Evolutionary conservation across 1,284 basidiomycete species (phyloP).

Genomic region (Cryptococcus amylolentus): DNA sequence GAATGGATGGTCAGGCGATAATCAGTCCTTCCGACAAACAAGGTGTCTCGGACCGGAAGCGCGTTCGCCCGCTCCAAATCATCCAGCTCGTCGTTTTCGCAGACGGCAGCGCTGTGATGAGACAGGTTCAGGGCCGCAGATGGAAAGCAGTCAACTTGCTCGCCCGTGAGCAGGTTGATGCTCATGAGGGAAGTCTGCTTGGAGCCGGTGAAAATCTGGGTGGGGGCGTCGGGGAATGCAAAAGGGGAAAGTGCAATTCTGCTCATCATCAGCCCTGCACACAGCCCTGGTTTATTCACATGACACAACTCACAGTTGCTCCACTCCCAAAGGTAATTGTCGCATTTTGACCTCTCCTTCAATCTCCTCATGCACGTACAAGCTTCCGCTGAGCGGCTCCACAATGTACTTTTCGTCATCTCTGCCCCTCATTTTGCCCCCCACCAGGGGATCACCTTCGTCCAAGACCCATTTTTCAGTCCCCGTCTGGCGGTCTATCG

Average conservation of each 20-base stretch:
- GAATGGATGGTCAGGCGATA: conserved; percentile 44
- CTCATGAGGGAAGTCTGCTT: conserved; percentile 47
- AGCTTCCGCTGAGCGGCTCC: conserved; percentile 46
- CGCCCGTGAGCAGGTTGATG: conserved; percentile 46
- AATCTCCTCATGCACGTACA: conserved; percentile 45
- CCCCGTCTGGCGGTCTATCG: conserved; percentile 44
- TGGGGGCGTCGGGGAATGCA: conserved; percentile 45
- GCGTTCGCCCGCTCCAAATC: conserved; percentile 33
- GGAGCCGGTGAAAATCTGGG: conserved; percentile 46
- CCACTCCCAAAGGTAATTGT: conserved; percentile 46
- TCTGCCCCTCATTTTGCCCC: conserved; percentile 32
- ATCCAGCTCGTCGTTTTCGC: conserved; percentile 39
- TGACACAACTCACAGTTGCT: conserved; percentile 42
- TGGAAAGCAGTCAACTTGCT: conserved; percentile 43
- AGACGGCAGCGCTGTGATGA: conserved; percentile 20
- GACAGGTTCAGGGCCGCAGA: conserved; percentile 30
- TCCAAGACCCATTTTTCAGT: conserved; percentile 37
- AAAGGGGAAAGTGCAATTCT: conserved; percentile 49
- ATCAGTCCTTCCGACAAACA: conserved; percentile 45
- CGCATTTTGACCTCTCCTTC: conserved; percentile 37
- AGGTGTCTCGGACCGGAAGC: conserved; percentile 28
- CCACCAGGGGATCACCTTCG: conserved; percentile 44
- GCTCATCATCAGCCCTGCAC: background rate
- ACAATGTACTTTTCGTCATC: conserved; percentile 46
- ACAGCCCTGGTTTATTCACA: background rate